Conservation (phyloP, 805 yeast genomes). For the Wickerhamiella vanderwaltii region DNA sequence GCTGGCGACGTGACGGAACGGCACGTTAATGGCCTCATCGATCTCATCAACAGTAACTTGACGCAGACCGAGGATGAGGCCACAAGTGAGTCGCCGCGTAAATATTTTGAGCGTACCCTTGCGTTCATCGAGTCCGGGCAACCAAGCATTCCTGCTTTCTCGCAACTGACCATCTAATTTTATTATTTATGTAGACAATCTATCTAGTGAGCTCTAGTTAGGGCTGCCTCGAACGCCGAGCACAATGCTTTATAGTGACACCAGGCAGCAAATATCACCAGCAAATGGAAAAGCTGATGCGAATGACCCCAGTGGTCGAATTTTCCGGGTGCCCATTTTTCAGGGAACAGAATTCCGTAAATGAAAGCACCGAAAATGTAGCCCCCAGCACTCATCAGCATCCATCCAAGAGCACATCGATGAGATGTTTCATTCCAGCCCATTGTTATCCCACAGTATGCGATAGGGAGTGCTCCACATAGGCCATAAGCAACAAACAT, state of each 20-base stretch:
- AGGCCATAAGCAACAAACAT: constrained; percentile 75
- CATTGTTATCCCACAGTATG: constrained; percentile 37
- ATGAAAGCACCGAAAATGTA: constrained; percentile 70
- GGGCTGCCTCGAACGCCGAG: constrained; percentile 35
- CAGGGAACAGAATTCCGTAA: constrained; percentile 73
- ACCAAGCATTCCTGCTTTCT: constrained; percentile 48
- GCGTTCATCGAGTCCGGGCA: constrained; percentile 58
- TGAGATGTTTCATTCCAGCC: constrained; percentile 39
- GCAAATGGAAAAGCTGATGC: constrained; percentile 71
- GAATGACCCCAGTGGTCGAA: constrained; percentile 69
- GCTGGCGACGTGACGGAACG: constrained; percentile 53
- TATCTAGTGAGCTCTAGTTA: constrained; percentile 4
- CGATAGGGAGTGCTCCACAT: constrained; percentile 60
- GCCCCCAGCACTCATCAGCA: constrained; percentile 55
- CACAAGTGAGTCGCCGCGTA: constrained; percentile 31
- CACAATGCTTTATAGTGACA: constrained; percentile 59
- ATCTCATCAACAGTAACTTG: constrained; percentile 43
- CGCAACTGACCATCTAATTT: constrained; percentile 8
- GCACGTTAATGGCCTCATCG: constrained; percentile 77
- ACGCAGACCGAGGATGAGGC: constrained; percentile 25
- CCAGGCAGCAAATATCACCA: constrained; percentile 64
- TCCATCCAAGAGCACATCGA: constrained; percentile 49
- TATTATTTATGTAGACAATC: neutral
- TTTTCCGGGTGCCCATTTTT: constrained; percentile 46
- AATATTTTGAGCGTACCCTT: constrained; percentile 61